Evolutionary conservation across 768 basidiomycete genomes (phyloP).

Genomic region (Inosperma sp.): DNA sequence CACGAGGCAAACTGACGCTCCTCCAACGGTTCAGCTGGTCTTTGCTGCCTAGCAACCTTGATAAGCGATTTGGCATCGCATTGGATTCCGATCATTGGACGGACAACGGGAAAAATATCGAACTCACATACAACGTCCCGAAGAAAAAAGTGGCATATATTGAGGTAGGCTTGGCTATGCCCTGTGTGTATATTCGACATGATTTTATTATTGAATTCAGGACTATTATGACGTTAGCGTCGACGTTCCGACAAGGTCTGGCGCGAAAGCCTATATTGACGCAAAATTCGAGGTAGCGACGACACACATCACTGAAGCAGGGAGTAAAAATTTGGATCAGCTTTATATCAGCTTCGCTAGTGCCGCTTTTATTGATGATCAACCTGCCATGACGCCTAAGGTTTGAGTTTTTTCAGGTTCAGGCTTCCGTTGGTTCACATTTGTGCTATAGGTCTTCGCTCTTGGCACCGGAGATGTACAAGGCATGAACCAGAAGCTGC

Average conservation of each 20-base stretch:
- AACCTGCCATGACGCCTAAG: conserved; percentile 32
- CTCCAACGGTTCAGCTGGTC: conserved; percentile 45
- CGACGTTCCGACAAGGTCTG: conserved; percentile 29
- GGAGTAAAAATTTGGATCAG: conserved; percentile 33
- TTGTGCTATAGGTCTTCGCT: conserved; percentile 36
- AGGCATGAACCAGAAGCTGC: conserved; percentile 42
- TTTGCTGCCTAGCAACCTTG: conserved; percentile 34
- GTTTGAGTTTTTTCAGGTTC: conserved; percentile 19
- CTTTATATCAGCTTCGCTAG: conserved; percentile 47
- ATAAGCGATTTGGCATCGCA: conserved; percentile 42
- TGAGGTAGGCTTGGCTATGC: conserved; percentile 29
- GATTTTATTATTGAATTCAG: conserved; percentile 13
- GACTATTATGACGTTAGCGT: conserved; percentile 38
- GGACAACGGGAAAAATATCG: conserved; percentile 45
- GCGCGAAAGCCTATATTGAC: conserved; percentile 36
- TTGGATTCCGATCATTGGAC: conserved; percentile 43
- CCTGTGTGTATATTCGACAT: not conserved
- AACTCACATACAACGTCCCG: conserved; percentile 38
- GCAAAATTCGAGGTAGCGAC: conserved; percentile 39
- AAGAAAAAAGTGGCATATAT: conserved; percentile 38
- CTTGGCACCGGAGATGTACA: conserved; percentile 35
- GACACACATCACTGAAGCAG: conserved; percentile 41
- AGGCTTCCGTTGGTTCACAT: not conserved
- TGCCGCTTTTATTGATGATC: conserved; percentile 34
- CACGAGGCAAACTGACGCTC: conserved; percentile 48